Base-by-base conservation (phyloP, 768 basidiomycete genomes). In the Serendipita sp. region DNA sequence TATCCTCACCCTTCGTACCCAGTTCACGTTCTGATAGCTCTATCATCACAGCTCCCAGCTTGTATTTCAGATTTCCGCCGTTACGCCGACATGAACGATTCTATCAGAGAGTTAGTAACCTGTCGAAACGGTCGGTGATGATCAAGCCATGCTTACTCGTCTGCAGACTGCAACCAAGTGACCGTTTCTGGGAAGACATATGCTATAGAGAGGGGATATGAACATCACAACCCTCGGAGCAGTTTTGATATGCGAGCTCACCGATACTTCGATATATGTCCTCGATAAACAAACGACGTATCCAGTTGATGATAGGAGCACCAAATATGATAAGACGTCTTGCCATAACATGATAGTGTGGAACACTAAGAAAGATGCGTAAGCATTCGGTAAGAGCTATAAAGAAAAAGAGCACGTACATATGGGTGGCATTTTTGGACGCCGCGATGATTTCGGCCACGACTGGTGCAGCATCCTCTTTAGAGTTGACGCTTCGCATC, bases 121-220 rank as follows among this genome's bases (percentile, higher is more conserved):
- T 23, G 11, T 2, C 4, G 13, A 29, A 29, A 37, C 36, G 27
- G 27, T 27, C 1, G 29, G 27, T 23, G 37, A 40, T 40, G 13
- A 5, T 40, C 37, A 40, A 13, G 13, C 6, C 6, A 13, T 18
- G 75, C 79, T 40, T 70, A 82, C 80, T 83, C 80, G 64, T 84
- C 83, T 1, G 78, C 78, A n/a, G 77, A 75, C 0, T 78, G 78
- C 3, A 78, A 66, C 82, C 82, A 83, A 65, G 80, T 81, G 1
- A 73, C 81, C 0, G 81, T 82, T 66, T 83, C 82, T 0, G 83
- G 84, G 74, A 84, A 83, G 78, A 84, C 81, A 0, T 77, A 79
- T 1, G 76, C 81, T 81, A 44, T 1, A 83, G 78, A 84, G 81
- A 0, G 77, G 79, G 2, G 76, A 81, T 81, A 44, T 1, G 44